Base-by-base conservation (phyloP, 2,329 filamentous ascomycete genomes). In the Cyphellophora attinorum region DNA sequence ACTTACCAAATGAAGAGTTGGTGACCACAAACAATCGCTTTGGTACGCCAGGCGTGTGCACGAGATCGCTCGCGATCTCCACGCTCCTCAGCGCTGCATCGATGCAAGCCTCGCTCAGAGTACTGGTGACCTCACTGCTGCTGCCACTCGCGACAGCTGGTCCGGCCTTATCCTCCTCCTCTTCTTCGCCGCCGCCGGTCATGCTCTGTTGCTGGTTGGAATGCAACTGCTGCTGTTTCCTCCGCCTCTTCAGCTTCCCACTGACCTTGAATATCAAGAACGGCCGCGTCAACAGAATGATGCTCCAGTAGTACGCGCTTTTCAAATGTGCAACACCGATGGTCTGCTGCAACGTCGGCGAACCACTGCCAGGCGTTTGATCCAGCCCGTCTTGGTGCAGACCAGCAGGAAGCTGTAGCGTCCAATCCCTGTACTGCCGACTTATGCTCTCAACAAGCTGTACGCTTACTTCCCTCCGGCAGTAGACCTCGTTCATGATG, bases 271-370 rank as follows among this genome's bases (percentile, higher is more conserved):
- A 71, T 16, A 70, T 62, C 8, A 72, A 53, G 36, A 72, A 72
- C 1, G 68, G 68, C n/a, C 67, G 54, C 5, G 68, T 69, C 3
- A 71, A 50, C 3, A 72, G 53, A 49, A 71, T 70, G 28, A 72
- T 70, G 2, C 64, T 67, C 54, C 68, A 72, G 45, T 70, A 70
- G 38, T 71, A 72, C 3, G 67, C 60, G 19, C 63, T 63, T 11
- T 70, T 57, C 2, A 66, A 58, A 27, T 69, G 67, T n/a, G 64
- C 65, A 4, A 66, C 61, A 3, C 65, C 64, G 5, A 68, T 47
- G 5, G 56, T 56, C 18, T 49, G 54, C 23, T 58, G 48, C 30
- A 57, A 49, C 1, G 41, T 53, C 13, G 50, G 46, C 13, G 58
- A 50, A 8, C 57, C 8, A 40, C 57, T 35, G 6, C 37, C 41